Conservation (phyloP, 2,329 filamentous ascomycete genomes). For the Colletotrichum higginsianum region DNA sequence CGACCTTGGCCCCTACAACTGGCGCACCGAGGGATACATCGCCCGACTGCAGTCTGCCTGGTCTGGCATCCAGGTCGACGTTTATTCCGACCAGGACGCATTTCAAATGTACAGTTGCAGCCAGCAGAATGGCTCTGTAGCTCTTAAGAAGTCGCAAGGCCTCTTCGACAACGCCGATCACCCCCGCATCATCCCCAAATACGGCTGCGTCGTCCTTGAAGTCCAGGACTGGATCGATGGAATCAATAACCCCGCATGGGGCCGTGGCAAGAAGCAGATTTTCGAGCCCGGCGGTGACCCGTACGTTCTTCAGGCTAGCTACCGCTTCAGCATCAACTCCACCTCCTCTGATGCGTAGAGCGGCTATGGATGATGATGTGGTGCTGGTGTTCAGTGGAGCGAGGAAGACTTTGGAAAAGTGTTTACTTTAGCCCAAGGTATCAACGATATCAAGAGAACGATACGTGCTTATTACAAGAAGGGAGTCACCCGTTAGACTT, state of each 20-base stretch:
- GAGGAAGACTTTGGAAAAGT: not conserved
- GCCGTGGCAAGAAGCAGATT: slow-evolving; percentile 73
- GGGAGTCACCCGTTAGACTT: not conserved
- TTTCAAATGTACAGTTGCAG: slow-evolving; percentile 92
- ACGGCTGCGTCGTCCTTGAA: slow-evolving; percentile 91
- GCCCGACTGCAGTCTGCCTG: slow-evolving; percentile 79
- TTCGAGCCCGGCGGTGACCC: slow-evolving; percentile 72
- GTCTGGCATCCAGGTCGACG: slow-evolving; percentile 87
- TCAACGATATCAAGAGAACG: slow-evolving; percentile 35
- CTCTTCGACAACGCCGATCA: slow-evolving; percentile 67
- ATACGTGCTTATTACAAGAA: not conserved
- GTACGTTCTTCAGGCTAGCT: slow-evolving; percentile 74
- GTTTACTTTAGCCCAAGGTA: slow-evolving; percentile 2
- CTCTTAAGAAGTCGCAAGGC: slow-evolving; percentile 81
- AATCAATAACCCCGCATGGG: slow-evolving; percentile 94
- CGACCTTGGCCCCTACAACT: slow-evolving; percentile 71
- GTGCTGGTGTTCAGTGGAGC: not conserved
- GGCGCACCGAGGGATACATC: slow-evolving; percentile 72
- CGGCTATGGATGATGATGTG: not conserved
- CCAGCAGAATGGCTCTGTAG: slow-evolving; percentile 78
- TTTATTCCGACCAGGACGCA: slow-evolving; percentile 87
- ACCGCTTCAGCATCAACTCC: slow-evolving; percentile 69
- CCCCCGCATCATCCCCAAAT: slow-evolving; percentile 77
- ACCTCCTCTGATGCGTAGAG: slow-evolving; percentile 15
- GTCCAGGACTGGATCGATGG: slow-evolving; percentile 95